A percentile compares a stretch with the other conserved stretches of the same genome.
These are phyloP conservation scores for Neonectria faginata DNA, from an alignment of 2,329 filamentous ascomycete species.

Conservation along the genomic window DNA sequence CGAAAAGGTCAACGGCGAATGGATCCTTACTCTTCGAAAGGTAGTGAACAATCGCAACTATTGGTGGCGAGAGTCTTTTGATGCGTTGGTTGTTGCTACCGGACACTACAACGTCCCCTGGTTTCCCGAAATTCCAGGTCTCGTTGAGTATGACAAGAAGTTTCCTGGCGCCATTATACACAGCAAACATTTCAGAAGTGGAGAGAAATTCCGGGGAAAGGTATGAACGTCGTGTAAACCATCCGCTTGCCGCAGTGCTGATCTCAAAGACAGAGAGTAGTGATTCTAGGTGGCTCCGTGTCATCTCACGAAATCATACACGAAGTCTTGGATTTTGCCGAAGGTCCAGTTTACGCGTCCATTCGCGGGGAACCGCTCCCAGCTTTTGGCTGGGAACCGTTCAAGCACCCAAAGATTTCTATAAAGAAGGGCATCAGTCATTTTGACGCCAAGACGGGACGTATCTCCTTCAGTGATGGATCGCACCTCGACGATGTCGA, in stretches of 20 bases:
- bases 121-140: conserved; percentile 55
- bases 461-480: conserved; percentile 24
- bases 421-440: conserved; percentile 22
- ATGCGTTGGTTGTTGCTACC: conserved; percentile 55
- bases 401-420: conserved; percentile 25
- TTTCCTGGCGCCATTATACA: conserved; percentile 55
- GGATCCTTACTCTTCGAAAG: conserved; percentile 62
- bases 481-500: conserved; percentile 19
- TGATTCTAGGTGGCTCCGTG: conserved; percentile 69
- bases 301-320: conserved; percentile 69
- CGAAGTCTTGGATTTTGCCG: conserved; percentile 52
- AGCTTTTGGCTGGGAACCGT: conserved; percentile 21
- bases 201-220: conserved; percentile 41
- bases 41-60: conserved; percentile 51
- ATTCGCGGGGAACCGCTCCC: conserved; percentile 21
- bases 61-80: conserved; percentile 55
- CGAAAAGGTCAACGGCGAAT: conserved; percentile 59
- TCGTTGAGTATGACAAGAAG: conserved; percentile 52
- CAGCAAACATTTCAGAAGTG: conserved; percentile 53
- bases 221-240: background rate
- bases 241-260: background rate
- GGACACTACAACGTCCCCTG: conserved; percentile 56
- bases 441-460: conserved; percentile 22
- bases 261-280: conserved; percentile 54
- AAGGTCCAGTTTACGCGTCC: conserved; percentile 12